Conservation (phyloP, 2,329 filamentous ascomycete species). For the Phialophora chinensis region DNA sequence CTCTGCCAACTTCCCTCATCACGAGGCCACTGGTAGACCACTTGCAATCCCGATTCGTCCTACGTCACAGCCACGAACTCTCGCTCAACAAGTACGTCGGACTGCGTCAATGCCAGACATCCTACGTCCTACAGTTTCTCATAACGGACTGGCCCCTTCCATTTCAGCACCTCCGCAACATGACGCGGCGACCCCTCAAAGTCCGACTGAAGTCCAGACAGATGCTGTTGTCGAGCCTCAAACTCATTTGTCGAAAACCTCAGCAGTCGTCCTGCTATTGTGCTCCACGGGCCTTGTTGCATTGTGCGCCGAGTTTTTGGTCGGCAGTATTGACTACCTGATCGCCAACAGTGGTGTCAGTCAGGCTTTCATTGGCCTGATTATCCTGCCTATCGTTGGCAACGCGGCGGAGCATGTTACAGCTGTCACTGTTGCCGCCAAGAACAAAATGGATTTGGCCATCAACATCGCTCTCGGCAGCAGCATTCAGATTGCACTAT, state of each 20-base stretch:
- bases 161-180: slow-evolving; percentile 56
- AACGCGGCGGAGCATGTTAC: slow-evolving; percentile 77
- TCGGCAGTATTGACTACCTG: slow-evolving; percentile 69
- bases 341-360: slow-evolving; percentile 62
- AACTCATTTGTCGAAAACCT: slow-evolving; percentile 45
- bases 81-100: slow-evolving; percentile 57
- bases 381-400: slow-evolving; percentile 74
- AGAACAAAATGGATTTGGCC: slow-evolving; percentile 78
- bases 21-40: slow-evolving; percentile 34
- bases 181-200: slow-evolving; percentile 43
- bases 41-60: slow-evolving; percentile 36
- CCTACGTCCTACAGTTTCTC: slow-evolving; percentile 53
- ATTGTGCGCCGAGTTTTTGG: slow-evolving; percentile 72
- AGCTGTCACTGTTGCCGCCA: slow-evolving; percentile 71
- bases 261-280: slow-evolving; percentile 67
- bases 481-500: slow-evolving; percentile 73
- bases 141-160: slow-evolving; percentile 14
- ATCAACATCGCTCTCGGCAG: slow-evolving; percentile 74
- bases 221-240: slow-evolving; percentile 42
- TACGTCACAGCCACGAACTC: slow-evolving; percentile 49
- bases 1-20: slow-evolving; percentile 38
- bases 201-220: slow-evolving; percentile 39
- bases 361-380: slow-evolving; percentile 73
- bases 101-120: slow-evolving; percentile 77
- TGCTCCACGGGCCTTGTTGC: slow-evolving; percentile 70